Percentiles rank a stretch among this genome's conserved stretches.
Conservation (phyloP, 805 yeast genomes). For the Wickerhamomyces ciferrii region DNA sequence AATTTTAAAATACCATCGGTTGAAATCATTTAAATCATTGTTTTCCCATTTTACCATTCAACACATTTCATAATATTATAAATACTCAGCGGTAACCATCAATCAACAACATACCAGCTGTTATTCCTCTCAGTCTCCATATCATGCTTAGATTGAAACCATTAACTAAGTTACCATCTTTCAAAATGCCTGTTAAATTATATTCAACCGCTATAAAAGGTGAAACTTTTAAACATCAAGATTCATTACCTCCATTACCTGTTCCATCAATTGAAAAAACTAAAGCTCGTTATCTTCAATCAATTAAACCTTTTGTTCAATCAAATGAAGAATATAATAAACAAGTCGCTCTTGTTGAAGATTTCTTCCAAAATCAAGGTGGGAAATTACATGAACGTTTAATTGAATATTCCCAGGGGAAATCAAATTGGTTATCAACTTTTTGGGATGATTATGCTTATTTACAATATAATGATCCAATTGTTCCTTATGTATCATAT, state of each 20-base stretch:
- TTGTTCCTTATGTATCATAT: conserved; percentile 91
- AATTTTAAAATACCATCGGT: background rate
- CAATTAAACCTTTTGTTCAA: conserved; percentile 64
- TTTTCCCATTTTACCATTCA: background rate
- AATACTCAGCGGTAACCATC: too few relatives aligned
- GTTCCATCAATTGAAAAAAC: conserved; percentile 80
- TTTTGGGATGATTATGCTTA: conserved; percentile 96
- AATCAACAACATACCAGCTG: background rate
- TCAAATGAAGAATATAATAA: conserved; percentile 45
- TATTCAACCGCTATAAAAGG: conserved; percentile 40
- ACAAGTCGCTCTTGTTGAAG: conserved; percentile 54
- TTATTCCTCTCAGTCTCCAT: background rate
- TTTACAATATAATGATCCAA: conserved; percentile 85
- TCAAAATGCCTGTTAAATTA: conserved; percentile 20
- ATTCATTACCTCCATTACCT: conserved; percentile 74
- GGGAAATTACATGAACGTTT: conserved; percentile 66
- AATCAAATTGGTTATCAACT: conserved; percentile 83
- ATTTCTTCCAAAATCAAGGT: conserved; percentile 66
- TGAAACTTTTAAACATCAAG: conserved; percentile 66
- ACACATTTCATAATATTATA: too few relatives aligned
- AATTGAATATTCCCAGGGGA: conserved; percentile 43
- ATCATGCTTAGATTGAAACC: background rate
- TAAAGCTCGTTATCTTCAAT: conserved; percentile 57
- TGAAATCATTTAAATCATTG: background rate
- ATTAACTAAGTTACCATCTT: conserved; percentile 2